Conservation (phyloP, 768 basidiomycete species). For the Leccinum arenicola region DNA sequence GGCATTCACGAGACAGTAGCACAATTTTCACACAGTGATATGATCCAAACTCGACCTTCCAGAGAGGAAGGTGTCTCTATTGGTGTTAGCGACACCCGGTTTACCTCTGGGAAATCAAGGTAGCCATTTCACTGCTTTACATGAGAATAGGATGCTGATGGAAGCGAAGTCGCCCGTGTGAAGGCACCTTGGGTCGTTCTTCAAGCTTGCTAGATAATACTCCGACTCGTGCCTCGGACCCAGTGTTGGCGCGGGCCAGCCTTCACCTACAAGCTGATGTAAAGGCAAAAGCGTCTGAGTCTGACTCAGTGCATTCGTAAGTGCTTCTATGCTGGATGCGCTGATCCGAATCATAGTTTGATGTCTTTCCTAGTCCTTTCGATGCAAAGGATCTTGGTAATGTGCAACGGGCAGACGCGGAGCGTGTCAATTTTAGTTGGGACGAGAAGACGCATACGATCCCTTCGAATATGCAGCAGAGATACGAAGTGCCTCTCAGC, state of each 20-base stretch:
- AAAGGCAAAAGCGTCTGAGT: background rate
- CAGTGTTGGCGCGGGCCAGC: background rate
- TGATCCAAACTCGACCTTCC: background rate
- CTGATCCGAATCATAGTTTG: background rate
- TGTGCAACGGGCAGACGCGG: background rate
- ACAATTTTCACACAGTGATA: background rate
- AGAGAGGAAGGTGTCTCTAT: background rate
- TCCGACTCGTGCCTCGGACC: background rate
- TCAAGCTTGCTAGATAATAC: background rate
- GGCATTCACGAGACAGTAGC: background rate
- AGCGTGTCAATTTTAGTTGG: conserved; percentile 2
- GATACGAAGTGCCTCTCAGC: conserved; percentile 22
- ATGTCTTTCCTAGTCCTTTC: conserved; percentile 5
- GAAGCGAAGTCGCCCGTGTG: background rate
- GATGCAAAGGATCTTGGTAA: background rate
- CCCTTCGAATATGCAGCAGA: background rate
- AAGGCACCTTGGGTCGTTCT: background rate
- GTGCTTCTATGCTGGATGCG: background rate
- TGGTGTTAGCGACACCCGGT: background rate
- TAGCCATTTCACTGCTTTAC: background rate
- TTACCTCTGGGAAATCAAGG: background rate
- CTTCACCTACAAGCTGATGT: background rate
- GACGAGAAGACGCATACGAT: background rate
- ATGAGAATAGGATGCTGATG: background rate
- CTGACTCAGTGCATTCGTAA: conserved; percentile 1